These are phyloP conservation scores for Solanum ossicruentum DNA, from an alignment of 257 asterid species.

Conservation along the genomic window DNA sequence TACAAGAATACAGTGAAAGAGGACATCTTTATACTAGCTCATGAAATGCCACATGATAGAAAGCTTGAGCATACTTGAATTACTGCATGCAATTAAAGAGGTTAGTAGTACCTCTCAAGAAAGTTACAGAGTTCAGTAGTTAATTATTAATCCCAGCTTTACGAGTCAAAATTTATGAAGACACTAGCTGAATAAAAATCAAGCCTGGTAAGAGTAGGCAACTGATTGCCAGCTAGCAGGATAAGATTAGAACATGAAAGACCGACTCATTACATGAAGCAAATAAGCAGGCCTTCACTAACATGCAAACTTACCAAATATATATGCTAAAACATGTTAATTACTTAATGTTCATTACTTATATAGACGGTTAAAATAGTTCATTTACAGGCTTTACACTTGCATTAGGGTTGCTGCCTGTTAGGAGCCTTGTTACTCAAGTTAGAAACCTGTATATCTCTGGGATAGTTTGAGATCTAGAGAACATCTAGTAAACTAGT, in stretches of 20 bases:
- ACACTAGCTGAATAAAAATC: not conserved
- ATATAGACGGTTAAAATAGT: not conserved
- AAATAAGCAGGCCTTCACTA: not conserved
- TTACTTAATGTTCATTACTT: not conserved
- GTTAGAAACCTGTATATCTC: not conserved
- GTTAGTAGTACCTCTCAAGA: not conserved
- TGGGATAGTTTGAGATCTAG: not conserved
- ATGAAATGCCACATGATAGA: not conserved
- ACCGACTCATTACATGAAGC: not conserved
- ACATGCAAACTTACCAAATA: not conserved
- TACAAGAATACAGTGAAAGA: not conserved
- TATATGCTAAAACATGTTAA: not conserved
- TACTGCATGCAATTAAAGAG: not conserved
- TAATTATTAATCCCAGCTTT: not conserved
- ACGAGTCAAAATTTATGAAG: not conserved
- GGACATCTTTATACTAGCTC: not conserved
- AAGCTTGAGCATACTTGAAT: not conserved
- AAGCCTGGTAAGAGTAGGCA: not conserved
- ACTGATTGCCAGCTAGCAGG: not conserved
- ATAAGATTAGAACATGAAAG: not conserved
- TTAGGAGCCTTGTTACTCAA: not conserved
- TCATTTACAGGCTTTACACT: not conserved
- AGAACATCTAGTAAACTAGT: not conserved
- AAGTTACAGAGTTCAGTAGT: not conserved
- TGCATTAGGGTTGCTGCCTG: not conserved